Conservation (phyloP, 768 basidiomycete genomes). For the Cubamyces sp. region DNA sequence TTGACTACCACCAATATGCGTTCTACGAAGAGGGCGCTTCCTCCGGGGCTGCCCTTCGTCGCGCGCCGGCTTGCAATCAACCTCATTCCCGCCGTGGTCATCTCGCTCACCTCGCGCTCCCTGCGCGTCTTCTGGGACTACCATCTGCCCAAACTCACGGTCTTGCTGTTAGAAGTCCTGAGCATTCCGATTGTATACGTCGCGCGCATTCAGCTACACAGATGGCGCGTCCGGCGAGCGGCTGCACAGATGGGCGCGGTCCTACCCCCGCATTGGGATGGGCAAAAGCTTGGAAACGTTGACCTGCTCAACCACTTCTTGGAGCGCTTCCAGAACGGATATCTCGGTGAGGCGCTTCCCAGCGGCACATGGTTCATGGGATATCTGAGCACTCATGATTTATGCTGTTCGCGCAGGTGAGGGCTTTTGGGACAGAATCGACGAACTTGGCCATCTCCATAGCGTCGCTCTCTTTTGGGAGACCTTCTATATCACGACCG, state of each 20-base stretch:
- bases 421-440: slow-evolving; percentile 2
- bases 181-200: neutral
- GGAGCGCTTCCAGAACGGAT: slow-evolving; percentile 9
- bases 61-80: neutral
- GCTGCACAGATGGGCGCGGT: slow-evolving; percentile 4
- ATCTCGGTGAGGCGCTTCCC: neutral
- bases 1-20: neutral
- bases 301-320: neutral
- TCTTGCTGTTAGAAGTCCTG: neutral
- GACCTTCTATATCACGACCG: slow-evolving; percentile 2
- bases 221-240: neutral
- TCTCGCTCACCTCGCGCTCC: neutral
- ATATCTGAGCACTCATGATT: too few species aligned
- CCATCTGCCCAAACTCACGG: neutral
- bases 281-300: neutral
- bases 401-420: neutral
- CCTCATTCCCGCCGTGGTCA: neutral
- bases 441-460: neutral
- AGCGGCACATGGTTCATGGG: too few species aligned
- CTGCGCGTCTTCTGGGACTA: neutral
- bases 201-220: neutral
- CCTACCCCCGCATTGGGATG: slow-evolving; percentile 9
- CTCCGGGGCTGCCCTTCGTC: neutral
- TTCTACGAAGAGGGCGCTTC: neutral
- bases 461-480: neutral